Evolutionary conservation across 2,329 filamentous ascomycete genomes (phyloP), one percentile per base, ranked within the genome.

Genomic region (Colletotrichum nymphaeae): DNA sequence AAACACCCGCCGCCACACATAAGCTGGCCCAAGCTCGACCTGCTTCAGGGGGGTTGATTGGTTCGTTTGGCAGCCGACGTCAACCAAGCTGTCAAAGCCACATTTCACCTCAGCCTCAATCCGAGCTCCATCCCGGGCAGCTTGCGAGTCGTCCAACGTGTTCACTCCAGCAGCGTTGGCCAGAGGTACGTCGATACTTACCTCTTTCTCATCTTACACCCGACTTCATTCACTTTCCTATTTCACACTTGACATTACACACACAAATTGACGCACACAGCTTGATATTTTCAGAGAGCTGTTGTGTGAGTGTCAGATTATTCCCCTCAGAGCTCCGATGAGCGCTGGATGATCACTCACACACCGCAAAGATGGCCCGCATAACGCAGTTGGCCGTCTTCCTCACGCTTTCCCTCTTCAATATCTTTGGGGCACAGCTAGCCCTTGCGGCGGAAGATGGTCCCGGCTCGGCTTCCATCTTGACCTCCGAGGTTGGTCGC

Each of bases 401-500:
- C 72, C 74, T 80, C 75, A 70, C 77, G 57, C 55, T 78, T 60
- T 62, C 76, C 42, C 76, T 75, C 22, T 62, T 76, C 46, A 72
- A 75, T 26, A 60, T 69, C 76, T 69, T 76, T 77, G 71, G 76
- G 75, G 65, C 72, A 74, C 55, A 62, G 78, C 65, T 69, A 75
- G 14, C 57, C 60, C 62, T 66, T 59, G 60, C 76, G 14, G 76
- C 72, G n/a, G 69, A 73, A 24, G 52, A 74, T 64, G 74, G 66
- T 22, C 65, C 70, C 57, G 73, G 73, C 22, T 63, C 73, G 28
- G 70, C 67, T 63, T 82, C 83, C 55, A 83, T 88, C 67, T 79
- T 89, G 49, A 85, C 83, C 56, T 82, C 81, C 74, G 88, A 90
- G 78, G 83, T 89, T 73, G 85, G 83, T 42, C 87, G 87, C 16